Evolutionary conservation across 768 basidiomycete genomes (phyloP).

Genomic region (Suillus lakei): DNA sequence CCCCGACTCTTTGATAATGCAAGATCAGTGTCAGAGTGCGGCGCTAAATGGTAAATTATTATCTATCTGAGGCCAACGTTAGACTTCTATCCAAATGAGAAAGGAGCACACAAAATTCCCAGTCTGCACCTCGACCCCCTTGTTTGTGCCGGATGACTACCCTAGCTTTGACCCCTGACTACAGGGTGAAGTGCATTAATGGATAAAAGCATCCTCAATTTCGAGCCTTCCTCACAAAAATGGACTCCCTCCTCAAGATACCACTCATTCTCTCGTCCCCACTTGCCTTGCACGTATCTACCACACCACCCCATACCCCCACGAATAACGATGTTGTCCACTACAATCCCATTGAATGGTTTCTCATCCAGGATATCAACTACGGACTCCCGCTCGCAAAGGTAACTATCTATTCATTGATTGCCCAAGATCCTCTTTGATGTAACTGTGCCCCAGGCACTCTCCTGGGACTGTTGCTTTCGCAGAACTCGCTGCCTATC

Average conservation of each 20-base stretch:
- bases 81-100: too few species aligned
- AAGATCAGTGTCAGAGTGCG: too few species aligned
- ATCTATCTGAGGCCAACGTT: too few species aligned
- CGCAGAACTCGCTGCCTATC: slow-evolving; percentile 2
- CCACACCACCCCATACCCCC: slow-evolving; percentile 52
- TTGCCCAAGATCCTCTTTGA: not conserved
- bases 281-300: slow-evolving; percentile 44
- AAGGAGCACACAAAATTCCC: too few species aligned
- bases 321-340: slow-evolving; percentile 36
- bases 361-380: not conserved
- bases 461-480: slow-evolving; percentile 6
- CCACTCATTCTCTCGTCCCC: slow-evolving; percentile 47
- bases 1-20: too few species aligned
- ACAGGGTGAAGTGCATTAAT: too few species aligned
- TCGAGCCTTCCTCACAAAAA: slow-evolving; percentile 12
- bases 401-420: not conserved
- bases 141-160: too few species aligned
- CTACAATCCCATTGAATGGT: not conserved
- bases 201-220: not conserved
- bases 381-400: not conserved
- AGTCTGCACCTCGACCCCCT: too few species aligned
- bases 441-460: not conserved
- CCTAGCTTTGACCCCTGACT: too few species aligned
- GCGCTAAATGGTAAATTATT: too few species aligned
- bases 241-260: slow-evolving; percentile 40